A percentile compares a stretch with the other conserved stretches of the same genome.
Evolutionary conservation across 2,329 filamentous ascomycete species (phyloP).

Genomic region (Stemphylium lycopersici): DNA sequence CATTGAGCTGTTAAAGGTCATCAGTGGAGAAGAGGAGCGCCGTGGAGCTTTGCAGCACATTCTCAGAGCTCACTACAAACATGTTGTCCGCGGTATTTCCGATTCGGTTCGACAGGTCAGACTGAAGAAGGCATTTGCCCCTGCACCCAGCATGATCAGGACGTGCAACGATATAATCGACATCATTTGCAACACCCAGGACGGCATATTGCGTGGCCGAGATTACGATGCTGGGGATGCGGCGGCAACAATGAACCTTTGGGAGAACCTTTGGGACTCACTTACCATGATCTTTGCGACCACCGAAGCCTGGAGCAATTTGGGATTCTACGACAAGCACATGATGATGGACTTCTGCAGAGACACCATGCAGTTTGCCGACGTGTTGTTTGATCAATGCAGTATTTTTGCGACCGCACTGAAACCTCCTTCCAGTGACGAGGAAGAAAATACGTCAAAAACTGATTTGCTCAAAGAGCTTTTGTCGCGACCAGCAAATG

Average conservation of each 20-base stretch:
- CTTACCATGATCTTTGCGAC: conserved; percentile 80
- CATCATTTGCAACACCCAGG: conserved; percentile 67
- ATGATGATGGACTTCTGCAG: conserved; percentile 92
- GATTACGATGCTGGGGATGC: conserved; percentile 66
- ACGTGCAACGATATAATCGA: conserved; percentile 67
- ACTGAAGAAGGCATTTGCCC: conserved; percentile 63
- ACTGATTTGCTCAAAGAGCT: conserved; percentile 58
- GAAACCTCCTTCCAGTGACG: conserved; percentile 43
- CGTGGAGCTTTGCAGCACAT: conserved; percentile 67
- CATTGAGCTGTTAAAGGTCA: conserved; percentile 80
- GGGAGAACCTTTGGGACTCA: conserved; percentile 82
- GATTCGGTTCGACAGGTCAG: conserved; percentile 63
- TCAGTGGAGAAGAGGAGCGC: conserved; percentile 72
- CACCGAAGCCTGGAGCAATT: conserved; percentile 80
- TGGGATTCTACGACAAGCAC: conserved; percentile 69
- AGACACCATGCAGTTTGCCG: conserved; percentile 92
- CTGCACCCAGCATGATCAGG: conserved; percentile 65
- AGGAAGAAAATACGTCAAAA: conserved; percentile 47
- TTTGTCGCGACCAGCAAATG: conserved; percentile 67
- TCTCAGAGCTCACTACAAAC: conserved; percentile 62
- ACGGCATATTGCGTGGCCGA: conserved; percentile 65
- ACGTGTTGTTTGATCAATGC: conserved; percentile 83
- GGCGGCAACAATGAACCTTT: conserved; percentile 74
- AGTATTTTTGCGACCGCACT: conserved; percentile 79
- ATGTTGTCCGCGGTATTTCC: conserved; percentile 62